Conservation (phyloP, 805 yeast species). For the Starmerella riodocensis region DNA sequence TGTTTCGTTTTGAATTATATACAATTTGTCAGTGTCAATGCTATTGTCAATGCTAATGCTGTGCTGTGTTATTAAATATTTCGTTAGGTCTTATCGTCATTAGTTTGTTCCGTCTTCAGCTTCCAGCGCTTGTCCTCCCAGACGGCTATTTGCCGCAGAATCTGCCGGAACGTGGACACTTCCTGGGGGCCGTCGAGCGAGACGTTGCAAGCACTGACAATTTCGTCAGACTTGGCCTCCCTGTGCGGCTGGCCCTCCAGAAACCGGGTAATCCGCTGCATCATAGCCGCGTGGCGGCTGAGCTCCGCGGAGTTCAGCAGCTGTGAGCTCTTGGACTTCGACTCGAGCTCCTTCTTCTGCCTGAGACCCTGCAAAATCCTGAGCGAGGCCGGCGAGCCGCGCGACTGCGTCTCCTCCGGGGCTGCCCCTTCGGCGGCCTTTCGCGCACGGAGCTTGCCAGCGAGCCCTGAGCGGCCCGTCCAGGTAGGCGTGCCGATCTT, state of each 20-base stretch:
- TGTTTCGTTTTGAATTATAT: no score
- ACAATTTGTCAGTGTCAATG: no score
- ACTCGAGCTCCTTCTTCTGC: constrained; percentile 31
- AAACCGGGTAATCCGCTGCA: constrained; percentile 32
- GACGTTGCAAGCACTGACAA: constrained; percentile 31
- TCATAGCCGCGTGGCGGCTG: constrained; percentile 20
- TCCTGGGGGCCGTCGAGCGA: constrained; percentile 39
- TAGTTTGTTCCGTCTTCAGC: neutral
- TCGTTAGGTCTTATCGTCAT: no score
- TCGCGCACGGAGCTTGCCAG: constrained; percentile 38
- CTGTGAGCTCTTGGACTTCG: constrained; percentile 11
- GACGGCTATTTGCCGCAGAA: constrained; percentile 51
- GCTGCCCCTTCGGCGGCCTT: neutral
- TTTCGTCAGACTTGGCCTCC: constrained; percentile 39
- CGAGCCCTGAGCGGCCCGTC: constrained; percentile 85
- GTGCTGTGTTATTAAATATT: no score
- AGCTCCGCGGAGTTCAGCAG: constrained; percentile 4
- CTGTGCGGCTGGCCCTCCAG: constrained; percentile 29
- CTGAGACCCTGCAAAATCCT: constrained; percentile 40
- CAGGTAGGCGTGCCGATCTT: constrained; percentile 80
- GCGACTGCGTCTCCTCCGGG: neutral
- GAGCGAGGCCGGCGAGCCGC: constrained; percentile 8
- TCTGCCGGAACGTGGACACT: constrained; percentile 48
- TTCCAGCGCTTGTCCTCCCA: constrained; percentile 34
- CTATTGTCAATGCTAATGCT: no score